Evolutionary conservation across 2,329 filamentous ascomycete genomes (phyloP), one percentile per base, ranked within the genome.

Genomic region (Colletotrichum euphorbiae): DNA sequence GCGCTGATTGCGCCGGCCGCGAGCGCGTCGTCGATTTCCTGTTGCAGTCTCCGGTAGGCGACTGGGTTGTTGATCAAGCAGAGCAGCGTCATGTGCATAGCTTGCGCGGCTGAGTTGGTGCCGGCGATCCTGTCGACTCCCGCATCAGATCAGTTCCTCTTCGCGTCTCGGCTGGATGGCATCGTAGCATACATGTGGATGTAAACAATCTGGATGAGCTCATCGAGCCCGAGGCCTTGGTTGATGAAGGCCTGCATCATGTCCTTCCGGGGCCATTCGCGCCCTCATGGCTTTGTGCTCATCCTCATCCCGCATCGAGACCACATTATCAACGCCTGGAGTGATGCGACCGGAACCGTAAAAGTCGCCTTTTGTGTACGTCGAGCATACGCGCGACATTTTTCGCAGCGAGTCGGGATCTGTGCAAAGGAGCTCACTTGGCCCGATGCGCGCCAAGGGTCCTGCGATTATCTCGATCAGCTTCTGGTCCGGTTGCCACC

Each of bases 101-200:
- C 86, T 15, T 84, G 86, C n/a, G 87, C 87, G 0, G 87, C 88
- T 0, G 87, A 88, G 76, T 89, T 87, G 19, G 87, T 88, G 28
- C 87, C 87, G 6, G 87, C 86, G 73, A 88, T 85, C 70, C 84
- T 87, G 28, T 6, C 46, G 5, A 4, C 2, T 11, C 3, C 2
- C 28, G 28, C 28, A 28, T 24, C 24, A 12, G 15, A n/a, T 63
- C 12, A 52, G 38, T 24, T 15, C 17, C 6, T 3, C 7, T 17
- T 2, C 2, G 36, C 0, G 7, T 21, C 28, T 28, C 28, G 28
- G 28, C 28, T 8, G 28, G 7, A 8, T 8, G 28, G 28, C 7
- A 28, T 42, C 0, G 3, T 2, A 31, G 61, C 74, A 66, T 66
- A 80, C 80, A 81, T 79, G 19, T 80, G 77, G 9, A 82, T 75